These are phyloP conservation scores for Apiotrichum akiyoshidainum DNA, from an alignment of 1,284 basidiomycete genomes.

Conservation along the genomic window DNA sequence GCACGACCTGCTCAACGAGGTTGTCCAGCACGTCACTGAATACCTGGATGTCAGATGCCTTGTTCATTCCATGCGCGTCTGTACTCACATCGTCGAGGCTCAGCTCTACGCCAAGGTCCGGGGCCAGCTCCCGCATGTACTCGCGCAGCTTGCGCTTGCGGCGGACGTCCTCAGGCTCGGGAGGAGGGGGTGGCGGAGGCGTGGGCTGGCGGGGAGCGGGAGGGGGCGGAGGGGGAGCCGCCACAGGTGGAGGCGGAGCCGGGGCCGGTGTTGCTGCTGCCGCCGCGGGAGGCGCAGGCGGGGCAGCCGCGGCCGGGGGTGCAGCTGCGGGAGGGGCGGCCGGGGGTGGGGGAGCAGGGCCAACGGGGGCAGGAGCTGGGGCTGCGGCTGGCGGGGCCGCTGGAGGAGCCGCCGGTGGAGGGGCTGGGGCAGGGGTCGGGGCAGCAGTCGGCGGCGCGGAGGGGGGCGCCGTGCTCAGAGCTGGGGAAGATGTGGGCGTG, in stretches of 20 bases:
- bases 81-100: conserved; percentile 37
- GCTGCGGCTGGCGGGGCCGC: not conserved
- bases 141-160: conserved; percentile 40
- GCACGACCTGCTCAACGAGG: conserved; percentile 30
- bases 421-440: not conserved
- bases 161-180: conserved; percentile 31
- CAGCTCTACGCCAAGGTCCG: conserved; percentile 37
- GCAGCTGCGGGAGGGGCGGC: not conserved
- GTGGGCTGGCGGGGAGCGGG: not conserved
- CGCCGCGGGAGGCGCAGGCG: not conserved
- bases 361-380: not conserved
- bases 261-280: not conserved
- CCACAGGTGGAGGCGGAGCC: not conserved
- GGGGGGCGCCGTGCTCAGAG: not conserved
- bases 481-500: not conserved
- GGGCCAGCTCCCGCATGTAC: conserved; percentile 32
- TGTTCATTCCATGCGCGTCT: not conserved
- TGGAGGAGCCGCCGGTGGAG: not conserved
- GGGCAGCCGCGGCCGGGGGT: not conserved
- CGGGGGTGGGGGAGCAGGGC: not conserved
- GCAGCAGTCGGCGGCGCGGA: not conserved
- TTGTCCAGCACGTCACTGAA: conserved; percentile 35
- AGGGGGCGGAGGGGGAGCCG: conserved; percentile 4
- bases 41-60: conserved; percentile 20
- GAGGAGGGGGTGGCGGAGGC: conserved; percentile 21